Percentiles rank a stretch among this genome's conserved stretches.
Evolutionary conservation across 1,284 basidiomycete genomes (phyloP).

Genomic region (Tylopilus sp.): DNA sequence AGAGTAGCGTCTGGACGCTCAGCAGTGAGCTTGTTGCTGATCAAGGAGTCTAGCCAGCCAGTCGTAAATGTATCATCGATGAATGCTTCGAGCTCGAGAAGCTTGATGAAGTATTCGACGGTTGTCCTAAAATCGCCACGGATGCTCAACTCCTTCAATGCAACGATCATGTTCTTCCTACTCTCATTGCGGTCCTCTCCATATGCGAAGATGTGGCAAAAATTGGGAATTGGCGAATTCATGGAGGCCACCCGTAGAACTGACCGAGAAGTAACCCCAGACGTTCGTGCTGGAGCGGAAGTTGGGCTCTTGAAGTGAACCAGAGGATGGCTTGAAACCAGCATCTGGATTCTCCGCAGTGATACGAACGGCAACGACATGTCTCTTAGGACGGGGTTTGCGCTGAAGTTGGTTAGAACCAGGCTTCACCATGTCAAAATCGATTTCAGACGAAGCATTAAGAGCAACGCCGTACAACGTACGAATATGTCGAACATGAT

Average conservation of each 20-base stretch:
- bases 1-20: conserved; percentile 94
- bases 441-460: conserved; percentile 90
- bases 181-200: conserved; percentile 97
- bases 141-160: conserved; percentile 98
- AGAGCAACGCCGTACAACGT: conserved; percentile 96
- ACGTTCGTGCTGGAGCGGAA: conserved; percentile 99
- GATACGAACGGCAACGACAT: conserved; percentile 99
- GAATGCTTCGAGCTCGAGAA: conserved; percentile 97
- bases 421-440: conserved; percentile 95
- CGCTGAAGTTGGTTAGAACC: conserved; percentile 91
- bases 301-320: conserved; percentile 97
- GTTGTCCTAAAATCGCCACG: conserved; percentile 99
- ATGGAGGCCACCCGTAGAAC: conserved; percentile 95
- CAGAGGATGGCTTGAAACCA: conserved; percentile 99
- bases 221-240: conserved; percentile 99
- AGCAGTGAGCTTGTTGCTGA: conserved; percentile 96
- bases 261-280: conserved; percentile 99
- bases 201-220: conserved; percentile 99
- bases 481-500: conserved; percentile 96
- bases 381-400: conserved; percentile 97
- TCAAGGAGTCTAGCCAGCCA: conserved; percentile 98
- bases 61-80: conserved; percentile 98
- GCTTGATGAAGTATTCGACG: conserved; percentile 98
- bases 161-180: conserved; percentile 99
- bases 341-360: conserved; percentile 99